Conservation (phyloP, 2,329 filamentous ascomycete genomes). For the Neocatenulostroma microsporum region DNA sequence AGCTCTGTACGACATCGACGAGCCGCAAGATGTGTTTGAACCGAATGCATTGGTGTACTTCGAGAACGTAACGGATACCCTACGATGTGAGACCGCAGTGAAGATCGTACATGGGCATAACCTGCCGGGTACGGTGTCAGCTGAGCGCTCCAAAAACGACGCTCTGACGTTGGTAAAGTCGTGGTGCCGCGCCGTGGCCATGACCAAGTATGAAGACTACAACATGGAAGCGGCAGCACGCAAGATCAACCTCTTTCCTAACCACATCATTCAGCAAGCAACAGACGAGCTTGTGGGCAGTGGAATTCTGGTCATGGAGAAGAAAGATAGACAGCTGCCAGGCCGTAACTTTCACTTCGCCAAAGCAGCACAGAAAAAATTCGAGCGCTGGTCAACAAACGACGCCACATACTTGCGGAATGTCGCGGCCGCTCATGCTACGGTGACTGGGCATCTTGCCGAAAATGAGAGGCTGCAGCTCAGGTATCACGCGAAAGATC, state of each 20-base stretch:
- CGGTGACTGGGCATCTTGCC: slow-evolving; percentile 29
- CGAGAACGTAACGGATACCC: too few relatives aligned
- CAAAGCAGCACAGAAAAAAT: slow-evolving; percentile 49
- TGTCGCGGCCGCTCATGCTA: slow-evolving; percentile 19
- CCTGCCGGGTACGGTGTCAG: too few relatives aligned
- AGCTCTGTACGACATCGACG: neutral
- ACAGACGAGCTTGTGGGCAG: slow-evolving; percentile 48
- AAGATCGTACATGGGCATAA: too few relatives aligned
- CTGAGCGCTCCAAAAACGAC: slow-evolving; percentile 12
- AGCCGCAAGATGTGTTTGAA: too few relatives aligned
- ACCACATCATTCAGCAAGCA: slow-evolving; percentile 36
- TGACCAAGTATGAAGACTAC: slow-evolving; percentile 36
- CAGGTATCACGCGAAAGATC: slow-evolving; percentile 53
- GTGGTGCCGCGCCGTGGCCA: slow-evolving; percentile 40
- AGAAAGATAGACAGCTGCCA: slow-evolving; percentile 50
- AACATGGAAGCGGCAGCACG: slow-evolving; percentile 32
- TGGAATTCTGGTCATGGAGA: slow-evolving; percentile 53
- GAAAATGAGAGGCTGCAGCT: slow-evolving; percentile 36
- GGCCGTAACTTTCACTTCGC: slow-evolving; percentile 58
- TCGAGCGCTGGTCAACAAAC: slow-evolving; percentile 48
- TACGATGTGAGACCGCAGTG: too few relatives aligned
- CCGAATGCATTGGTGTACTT: too few relatives aligned
- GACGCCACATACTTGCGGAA: slow-evolving; percentile 22
- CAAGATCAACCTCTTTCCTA: slow-evolving; percentile 32
- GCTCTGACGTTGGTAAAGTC: slow-evolving; percentile 30